Base-by-base conservation (phyloP, 106 monocot species). In the Dioscorea zingiberensis region DNA sequence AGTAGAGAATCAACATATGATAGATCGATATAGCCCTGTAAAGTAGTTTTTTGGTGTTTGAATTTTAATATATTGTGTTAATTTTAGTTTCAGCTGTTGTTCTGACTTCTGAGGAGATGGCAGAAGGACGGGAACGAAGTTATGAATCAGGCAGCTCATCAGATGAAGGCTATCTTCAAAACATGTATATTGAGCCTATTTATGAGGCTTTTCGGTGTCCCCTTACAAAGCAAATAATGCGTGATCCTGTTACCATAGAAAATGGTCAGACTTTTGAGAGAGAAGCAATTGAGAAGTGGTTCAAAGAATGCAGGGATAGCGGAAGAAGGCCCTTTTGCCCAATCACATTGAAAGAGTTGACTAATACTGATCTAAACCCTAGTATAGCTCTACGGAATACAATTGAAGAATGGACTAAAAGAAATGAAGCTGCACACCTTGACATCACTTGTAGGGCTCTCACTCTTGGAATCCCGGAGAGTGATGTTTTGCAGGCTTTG, bases 201-300 rank as follows among this genome's bases (percentile, higher is more conserved):
- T 97, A 91, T 64, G 85, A 88, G 44, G 64, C 91, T 54, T 97
- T 97, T 72, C 59, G 80, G 19, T 97, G 95, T 47, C 91, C 91
- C 7, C 88, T 97, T 60, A 81, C 95, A 44, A 88, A 83, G 54
- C 46, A 91, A 77, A 55, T 97, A 60, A 97, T 97, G 95, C 69
- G 29, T 6, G 83, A 91, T 71, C 95, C 87, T 66, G 87, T 88
- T 54, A 79, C 85, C 44, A 61, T 88, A 48, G 95, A 97, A 60
- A 91, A 44, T 63, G 91, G 85, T 14, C 76, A 69, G 13, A 91
- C 91, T 27, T 97, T 97, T 74, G 95, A 97, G 69, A 69, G 91
- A 29, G 77, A 78, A 49, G 87, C 91, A 47, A 84, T 97, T 73
- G 83, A 91, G 73, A 91, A 88, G 69, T 97, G 83, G 83, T 87